phyloP scores from a whole-genome alignment of 495 filamentous ascomycete species.

The Aspergillus leporis region DNA sequence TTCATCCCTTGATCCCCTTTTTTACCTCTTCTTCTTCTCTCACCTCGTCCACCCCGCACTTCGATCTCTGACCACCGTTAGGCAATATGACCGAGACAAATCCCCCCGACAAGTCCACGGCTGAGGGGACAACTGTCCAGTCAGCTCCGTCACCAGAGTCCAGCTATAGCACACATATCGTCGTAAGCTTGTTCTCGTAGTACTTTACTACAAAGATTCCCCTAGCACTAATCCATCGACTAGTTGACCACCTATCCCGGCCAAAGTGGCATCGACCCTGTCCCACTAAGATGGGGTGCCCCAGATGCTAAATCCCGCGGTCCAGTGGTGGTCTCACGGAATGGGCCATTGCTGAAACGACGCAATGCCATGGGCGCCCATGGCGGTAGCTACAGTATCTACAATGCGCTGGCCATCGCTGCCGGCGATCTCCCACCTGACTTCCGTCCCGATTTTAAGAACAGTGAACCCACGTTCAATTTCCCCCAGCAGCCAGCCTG shows the following conservation, averaged over 20 bases:
- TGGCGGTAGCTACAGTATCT: conserved; percentile 96
- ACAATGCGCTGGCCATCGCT: conserved; percentile 91
- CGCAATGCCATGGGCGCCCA: conserved; percentile 91
- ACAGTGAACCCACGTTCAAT: conserved; percentile 85
- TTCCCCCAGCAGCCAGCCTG: conserved; percentile 89
- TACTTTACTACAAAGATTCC: not conserved
- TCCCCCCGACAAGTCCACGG: conserved; percentile 17
- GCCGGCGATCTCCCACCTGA: conserved; percentile 82
- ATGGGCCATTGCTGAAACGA: conserved; percentile 70
- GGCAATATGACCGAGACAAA: conserved; percentile 28
- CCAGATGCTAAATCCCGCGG: conserved; percentile 72
- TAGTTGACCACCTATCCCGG: conserved; percentile 85
- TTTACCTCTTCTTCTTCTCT: conserved; percentile 6
- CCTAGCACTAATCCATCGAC: not conserved
- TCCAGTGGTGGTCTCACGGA: conserved; percentile 87
- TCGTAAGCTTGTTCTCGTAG: conserved; percentile 28
- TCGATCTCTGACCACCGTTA: not conserved
- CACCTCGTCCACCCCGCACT: conserved; percentile 9
- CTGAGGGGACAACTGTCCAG: conserved; percentile 23
- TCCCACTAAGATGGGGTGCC: conserved; percentile 86
- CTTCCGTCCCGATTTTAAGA: conserved; percentile 91
- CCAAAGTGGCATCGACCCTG: conserved; percentile 88
- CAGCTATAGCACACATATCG: conserved; percentile 46
- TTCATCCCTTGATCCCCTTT: conserved; percentile 1
- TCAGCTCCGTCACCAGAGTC: conserved; percentile 26